A percentile compares a stretch with the other conserved stretches of the same genome.
Conservation (phyloP, 1,284 basidiomycete species). For the Xerocomus amazonicus region DNA sequence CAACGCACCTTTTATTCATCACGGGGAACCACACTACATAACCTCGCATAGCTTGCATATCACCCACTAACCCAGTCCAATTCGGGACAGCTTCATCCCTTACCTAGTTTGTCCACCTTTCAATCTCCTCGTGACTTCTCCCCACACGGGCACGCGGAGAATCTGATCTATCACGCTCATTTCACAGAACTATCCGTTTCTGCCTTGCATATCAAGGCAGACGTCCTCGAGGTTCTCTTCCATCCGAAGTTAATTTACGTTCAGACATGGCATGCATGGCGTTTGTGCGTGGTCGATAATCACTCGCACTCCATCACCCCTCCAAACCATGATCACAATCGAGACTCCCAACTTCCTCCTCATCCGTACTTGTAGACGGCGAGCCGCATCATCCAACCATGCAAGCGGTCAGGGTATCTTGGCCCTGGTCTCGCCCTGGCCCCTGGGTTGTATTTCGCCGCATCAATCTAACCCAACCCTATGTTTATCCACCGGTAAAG, state of each 20-base stretch:
- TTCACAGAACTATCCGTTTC: constrained; percentile 20
- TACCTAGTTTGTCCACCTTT: constrained; percentile 15
- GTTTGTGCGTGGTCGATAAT: constrained; percentile 23
- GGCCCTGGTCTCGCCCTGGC: constrained; percentile 14
- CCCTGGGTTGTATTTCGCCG: constrained; percentile 12
- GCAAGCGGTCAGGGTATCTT: neutral
- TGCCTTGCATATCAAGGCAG: constrained; percentile 29
- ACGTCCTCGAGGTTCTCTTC: constrained; percentile 9
- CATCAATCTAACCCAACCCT: constrained; percentile 11
- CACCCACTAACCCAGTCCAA: constrained; percentile 4
- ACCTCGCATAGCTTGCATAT: neutral
- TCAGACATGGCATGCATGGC: constrained; percentile 15
- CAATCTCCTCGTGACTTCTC: constrained; percentile 22
- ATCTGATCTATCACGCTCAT: constrained; percentile 26
- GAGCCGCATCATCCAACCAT: neutral
- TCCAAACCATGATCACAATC: neutral
- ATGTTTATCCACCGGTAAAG: neutral
- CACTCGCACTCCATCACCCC: constrained; percentile 7
- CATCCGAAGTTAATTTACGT: constrained; percentile 20
- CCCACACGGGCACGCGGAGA: constrained; percentile 29
- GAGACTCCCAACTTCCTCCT: neutral
- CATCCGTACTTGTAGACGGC: neutral
- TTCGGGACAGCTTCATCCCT: constrained; percentile 5
- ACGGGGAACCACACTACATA: constrained; percentile 10
- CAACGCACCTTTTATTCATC: neutral